These are phyloP conservation scores for Yarrowia bubula DNA, from an alignment of 805 yeast genomes.

Conservation along the genomic window DNA sequence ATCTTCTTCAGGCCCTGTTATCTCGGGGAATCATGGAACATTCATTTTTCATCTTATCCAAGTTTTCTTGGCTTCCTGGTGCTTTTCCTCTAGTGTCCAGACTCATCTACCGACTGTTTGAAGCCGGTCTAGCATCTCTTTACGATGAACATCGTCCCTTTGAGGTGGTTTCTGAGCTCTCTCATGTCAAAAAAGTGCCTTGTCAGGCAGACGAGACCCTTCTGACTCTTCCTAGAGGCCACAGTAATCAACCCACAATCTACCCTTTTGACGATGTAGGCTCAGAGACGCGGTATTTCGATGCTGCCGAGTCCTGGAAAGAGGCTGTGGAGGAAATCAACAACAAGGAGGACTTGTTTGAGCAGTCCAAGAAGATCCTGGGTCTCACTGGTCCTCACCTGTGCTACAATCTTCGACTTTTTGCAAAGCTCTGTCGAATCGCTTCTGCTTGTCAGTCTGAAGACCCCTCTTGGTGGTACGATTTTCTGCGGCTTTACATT, in stretches of 20 bases:
- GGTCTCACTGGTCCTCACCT: slow-evolving; percentile 56
- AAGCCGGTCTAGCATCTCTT: slow-evolving; percentile 51
- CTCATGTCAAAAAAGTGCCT: background rate
- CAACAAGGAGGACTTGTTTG: slow-evolving; percentile 47
- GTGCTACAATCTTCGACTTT: slow-evolving; percentile 48
- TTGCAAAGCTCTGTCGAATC: slow-evolving; percentile 63
- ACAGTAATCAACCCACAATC: background rate
- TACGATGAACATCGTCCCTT: slow-evolving; percentile 33
- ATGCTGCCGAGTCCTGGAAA: slow-evolving; percentile 51
- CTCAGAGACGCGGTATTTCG: slow-evolving; percentile 37
- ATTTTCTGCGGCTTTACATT: slow-evolving; percentile 61
- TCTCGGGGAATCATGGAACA: slow-evolving; percentile 63
- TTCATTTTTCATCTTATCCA: slow-evolving; percentile 54
- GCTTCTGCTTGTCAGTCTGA: slow-evolving; percentile 39
- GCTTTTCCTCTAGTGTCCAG: slow-evolving; percentile 51
- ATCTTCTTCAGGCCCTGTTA: slow-evolving; percentile 52
- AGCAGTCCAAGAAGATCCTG: slow-evolving; percentile 50
- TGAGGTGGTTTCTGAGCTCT: background rate
- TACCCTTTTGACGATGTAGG: slow-evolving; percentile 22
- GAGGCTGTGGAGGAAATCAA: slow-evolving; percentile 42
- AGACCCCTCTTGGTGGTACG: slow-evolving; percentile 48
- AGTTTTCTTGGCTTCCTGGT: slow-evolving; percentile 59
- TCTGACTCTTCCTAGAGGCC: background rate
- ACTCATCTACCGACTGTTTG: slow-evolving; percentile 51
- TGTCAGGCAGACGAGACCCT: background rate